Evolutionary conservation across 2,329 filamentous ascomycete species (phyloP).

Genomic region (Sporothrix dimorphospora): DNA sequence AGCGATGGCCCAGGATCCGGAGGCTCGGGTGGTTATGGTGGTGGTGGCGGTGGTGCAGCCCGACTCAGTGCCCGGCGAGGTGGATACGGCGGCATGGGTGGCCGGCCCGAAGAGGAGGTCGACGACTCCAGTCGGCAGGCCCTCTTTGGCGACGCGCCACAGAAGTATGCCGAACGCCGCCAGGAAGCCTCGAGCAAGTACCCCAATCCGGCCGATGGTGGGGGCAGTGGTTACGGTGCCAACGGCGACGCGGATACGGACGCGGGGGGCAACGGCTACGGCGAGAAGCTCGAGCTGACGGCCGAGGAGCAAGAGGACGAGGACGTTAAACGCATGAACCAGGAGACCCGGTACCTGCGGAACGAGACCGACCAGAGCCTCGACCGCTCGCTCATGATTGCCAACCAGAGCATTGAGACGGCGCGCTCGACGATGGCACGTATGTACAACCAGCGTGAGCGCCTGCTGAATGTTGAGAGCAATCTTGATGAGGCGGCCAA

Average conservation of each 20-base stretch:
- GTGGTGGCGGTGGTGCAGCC: conserved; percentile 21
- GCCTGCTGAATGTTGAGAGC: conserved; percentile 78
- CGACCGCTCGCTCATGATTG: conserved; percentile 68
- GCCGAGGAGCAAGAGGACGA: conserved; percentile 76
- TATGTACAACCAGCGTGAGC: conserved; percentile 77
- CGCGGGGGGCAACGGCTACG: conserved; percentile 56
- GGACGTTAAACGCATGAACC: conserved; percentile 72
- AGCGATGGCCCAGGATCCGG: conserved; percentile 26
- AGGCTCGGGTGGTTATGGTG: conserved; percentile 39
- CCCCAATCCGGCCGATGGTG: conserved; percentile 46
- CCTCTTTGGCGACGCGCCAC: conserved; percentile 61
- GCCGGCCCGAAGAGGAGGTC: conserved; percentile 42
- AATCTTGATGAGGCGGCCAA: conserved; percentile 80
- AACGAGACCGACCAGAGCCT: conserved; percentile 62
- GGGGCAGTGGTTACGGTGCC: conserved; percentile 18
- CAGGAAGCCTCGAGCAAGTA: conserved; percentile 43
- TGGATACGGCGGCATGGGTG: conserved; percentile 64
- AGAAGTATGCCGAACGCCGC: conserved; percentile 48
- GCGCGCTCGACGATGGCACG: conserved; percentile 72
- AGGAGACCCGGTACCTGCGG: conserved; percentile 75
- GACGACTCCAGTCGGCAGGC: conserved; percentile 62
- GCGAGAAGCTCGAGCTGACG: conserved; percentile 76
- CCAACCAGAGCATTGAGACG: conserved; percentile 69
- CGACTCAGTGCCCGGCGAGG: conserved; percentile 47
- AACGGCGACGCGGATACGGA: neutral